Evolutionary conservation across 2,329 filamentous ascomycete species (phyloP).

Genomic region (Calonectria henricotiae): DNA sequence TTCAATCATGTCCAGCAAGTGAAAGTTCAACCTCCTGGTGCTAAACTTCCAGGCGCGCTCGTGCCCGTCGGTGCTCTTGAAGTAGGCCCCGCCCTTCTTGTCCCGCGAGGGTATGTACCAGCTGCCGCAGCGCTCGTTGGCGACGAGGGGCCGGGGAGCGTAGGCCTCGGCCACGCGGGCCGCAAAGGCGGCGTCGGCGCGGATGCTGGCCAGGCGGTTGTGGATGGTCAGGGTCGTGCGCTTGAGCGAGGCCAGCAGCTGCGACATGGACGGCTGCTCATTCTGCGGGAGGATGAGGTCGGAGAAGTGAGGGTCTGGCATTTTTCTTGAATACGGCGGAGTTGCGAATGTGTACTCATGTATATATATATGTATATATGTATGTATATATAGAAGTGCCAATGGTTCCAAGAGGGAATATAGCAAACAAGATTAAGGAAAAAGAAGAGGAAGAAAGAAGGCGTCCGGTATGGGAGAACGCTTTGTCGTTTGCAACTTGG

Average conservation of each 20-base stretch:
- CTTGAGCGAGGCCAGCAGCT: constrained; percentile 81
- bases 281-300: constrained; percentile 69
- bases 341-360: background rate
- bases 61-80: constrained; percentile 98
- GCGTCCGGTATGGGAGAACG: background rate
- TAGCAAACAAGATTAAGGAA: background rate
- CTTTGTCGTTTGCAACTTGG: background rate
- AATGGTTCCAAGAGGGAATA: background rate
- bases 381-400: background rate
- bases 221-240: constrained; percentile 83
- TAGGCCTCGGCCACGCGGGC: constrained; percentile 71
- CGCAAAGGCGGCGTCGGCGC: constrained; percentile 84
- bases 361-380: background rate
- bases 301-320: constrained; percentile 55
- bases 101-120: constrained; percentile 85
- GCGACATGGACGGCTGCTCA: constrained; percentile 80
- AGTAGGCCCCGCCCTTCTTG: constrained; percentile 87
- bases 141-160: constrained; percentile 78
- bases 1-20: constrained; percentile 80
- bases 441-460: background rate
- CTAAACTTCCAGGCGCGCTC: constrained; percentile 93
- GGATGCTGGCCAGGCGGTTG: constrained; percentile 88
- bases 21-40: constrained; percentile 86
- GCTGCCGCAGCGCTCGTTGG: constrained; percentile 95
- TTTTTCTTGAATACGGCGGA: constrained; percentile 24